A percentile compares a stretch with the other conserved stretches of the same genome.
phyloP scores from a whole-genome alignment of 208 protist genomes.

The Herpetomonas samuelpessoai region DNA sequence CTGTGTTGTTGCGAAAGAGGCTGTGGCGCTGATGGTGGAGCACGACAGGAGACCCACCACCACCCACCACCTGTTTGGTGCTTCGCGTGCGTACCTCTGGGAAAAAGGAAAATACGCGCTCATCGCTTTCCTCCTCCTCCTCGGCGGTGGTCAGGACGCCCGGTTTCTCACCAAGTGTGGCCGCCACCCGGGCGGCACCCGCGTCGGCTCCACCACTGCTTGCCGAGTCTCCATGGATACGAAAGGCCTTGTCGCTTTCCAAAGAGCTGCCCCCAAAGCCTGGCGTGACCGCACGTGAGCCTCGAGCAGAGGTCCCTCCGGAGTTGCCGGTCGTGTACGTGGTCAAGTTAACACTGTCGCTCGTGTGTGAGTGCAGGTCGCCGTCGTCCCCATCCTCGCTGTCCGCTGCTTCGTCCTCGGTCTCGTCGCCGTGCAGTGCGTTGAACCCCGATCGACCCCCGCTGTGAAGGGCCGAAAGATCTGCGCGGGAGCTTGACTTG shows the following conservation, averaged over 20 bases:
- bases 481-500: background rate
- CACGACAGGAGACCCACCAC: background rate
- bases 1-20: background rate
- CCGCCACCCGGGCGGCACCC: too few relatives aligned
- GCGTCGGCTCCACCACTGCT: too few relatives aligned
- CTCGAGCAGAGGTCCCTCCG: too few relatives aligned
- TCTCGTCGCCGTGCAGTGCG: conserved; percentile 1
- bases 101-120: background rate
- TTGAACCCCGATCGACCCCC: too few relatives aligned
- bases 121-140: background rate
- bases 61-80: background rate
- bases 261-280: too few relatives aligned
- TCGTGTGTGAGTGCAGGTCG: too few relatives aligned
- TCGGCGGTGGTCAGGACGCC: background rate
- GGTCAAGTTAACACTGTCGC: too few relatives aligned
- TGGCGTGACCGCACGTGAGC: too few relatives aligned
- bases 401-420: conserved; percentile 2
- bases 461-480: too few relatives aligned
- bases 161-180: background rate
- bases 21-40: background rate
- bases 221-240: too few relatives aligned
- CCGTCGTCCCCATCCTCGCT: background rate
- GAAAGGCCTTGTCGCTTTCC: too few relatives aligned
- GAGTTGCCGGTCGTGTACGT: too few relatives aligned
- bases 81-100: background rate